Conservation (phyloP, 2,329 filamentous ascomycete genomes). For the Aspergillus ruber region DNA sequence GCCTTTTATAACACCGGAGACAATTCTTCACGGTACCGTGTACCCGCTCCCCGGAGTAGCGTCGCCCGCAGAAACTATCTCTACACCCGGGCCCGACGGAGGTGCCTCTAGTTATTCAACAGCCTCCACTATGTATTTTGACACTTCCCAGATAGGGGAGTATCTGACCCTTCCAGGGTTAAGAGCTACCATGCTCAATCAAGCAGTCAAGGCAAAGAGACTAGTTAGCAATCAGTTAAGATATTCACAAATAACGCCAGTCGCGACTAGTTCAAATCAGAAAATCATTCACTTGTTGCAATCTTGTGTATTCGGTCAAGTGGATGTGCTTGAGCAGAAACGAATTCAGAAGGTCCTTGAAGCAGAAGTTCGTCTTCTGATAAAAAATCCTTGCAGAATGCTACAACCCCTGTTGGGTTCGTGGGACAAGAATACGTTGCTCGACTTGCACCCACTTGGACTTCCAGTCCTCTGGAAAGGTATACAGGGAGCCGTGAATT, state of each 20-base stretch:
- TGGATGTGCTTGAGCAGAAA: background rate
- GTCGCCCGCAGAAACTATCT: background rate
- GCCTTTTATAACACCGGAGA: background rate
- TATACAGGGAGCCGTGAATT: slow-evolving; percentile 3
- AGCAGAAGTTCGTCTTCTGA: background rate
- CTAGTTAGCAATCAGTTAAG: background rate
- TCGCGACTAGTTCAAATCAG: background rate
- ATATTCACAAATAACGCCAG: background rate
- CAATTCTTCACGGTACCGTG: background rate
- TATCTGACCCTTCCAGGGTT: background rate
- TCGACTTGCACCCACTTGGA: slow-evolving; percentile 3
- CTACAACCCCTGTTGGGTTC: slow-evolving; percentile 31
- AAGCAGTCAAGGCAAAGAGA: background rate
- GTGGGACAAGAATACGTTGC: slow-evolving; percentile 2
- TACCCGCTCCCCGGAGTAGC: background rate
- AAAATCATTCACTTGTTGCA: background rate
- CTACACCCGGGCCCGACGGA: background rate
- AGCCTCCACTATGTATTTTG: background rate
- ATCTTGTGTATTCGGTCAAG: background rate
- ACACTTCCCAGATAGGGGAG: background rate
- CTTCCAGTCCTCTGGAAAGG: slow-evolving; percentile 4
- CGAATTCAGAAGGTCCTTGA: slow-evolving; percentile 1
- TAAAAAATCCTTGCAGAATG: slow-evolving; percentile 49
- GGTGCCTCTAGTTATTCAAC: background rate
- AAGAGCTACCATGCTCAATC: background rate